These are phyloP conservation scores for Silybum marianum DNA, from an alignment of 129 eudicot genomes.

Conservation along the genomic window DNA sequence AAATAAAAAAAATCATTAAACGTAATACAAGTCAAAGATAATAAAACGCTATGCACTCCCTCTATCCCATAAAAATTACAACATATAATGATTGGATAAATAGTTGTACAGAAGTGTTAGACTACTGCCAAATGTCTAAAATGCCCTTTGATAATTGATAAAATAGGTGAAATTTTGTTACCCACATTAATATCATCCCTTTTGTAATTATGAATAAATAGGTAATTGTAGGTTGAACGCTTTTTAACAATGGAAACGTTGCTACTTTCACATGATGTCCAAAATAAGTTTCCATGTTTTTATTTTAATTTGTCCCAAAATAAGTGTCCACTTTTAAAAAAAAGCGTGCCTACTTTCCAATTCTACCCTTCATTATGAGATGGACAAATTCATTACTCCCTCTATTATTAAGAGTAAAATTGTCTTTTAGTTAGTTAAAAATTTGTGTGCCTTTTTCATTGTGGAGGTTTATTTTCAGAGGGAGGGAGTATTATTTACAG, in stretches of 20 bases:
- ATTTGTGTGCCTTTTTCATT: not conserved
- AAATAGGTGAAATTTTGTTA: too few relatives aligned
- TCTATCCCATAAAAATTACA: not conserved
- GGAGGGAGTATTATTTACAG: not conserved
- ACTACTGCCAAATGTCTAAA: not conserved
- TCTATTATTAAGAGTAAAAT: not conserved
- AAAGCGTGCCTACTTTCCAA: not conserved
- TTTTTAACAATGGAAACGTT: too few relatives aligned
- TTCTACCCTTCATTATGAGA: not conserved
- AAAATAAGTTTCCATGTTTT: not conserved
- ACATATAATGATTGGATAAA: not conserved
- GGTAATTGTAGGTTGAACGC: too few relatives aligned
- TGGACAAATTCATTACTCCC: not conserved
- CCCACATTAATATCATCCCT: too few relatives aligned
- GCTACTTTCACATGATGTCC: not conserved
- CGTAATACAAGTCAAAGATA: slow-evolving; percentile 4
- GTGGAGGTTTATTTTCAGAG: not conserved
- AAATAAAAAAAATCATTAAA: not conserved
- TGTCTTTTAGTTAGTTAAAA: not conserved
- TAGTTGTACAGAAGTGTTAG: not conserved
- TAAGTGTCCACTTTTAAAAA: not conserved
- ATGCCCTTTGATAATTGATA: too few relatives aligned
- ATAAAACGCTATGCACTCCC: slow-evolving; percentile 1
- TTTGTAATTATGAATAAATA: too few relatives aligned
- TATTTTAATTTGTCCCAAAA: not conserved